These are phyloP conservation scores for Cryphonectria parasitica DNA, from an alignment of 2,329 filamentous ascomycete genomes.

Conservation along the genomic window DNA sequence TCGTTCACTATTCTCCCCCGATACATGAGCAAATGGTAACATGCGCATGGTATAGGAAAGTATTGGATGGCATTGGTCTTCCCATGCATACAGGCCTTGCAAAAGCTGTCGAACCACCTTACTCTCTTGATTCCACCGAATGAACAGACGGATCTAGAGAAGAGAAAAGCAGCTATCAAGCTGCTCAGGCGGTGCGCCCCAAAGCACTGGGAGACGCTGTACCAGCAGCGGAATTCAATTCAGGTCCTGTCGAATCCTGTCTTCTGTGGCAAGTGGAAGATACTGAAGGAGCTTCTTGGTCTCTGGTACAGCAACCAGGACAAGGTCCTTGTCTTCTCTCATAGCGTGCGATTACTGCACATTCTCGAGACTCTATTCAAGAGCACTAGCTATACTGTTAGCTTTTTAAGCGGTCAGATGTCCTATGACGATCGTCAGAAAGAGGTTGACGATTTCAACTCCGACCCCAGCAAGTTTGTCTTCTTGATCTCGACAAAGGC, in stretches of 20 bases:
- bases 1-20: background rate
- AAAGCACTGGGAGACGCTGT: constrained; percentile 73
- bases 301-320: constrained; percentile 91
- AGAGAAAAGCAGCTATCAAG: constrained; percentile 76
- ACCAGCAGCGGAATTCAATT: constrained; percentile 76
- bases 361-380: constrained; percentile 87
- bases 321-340: constrained; percentile 94
- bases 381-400: constrained; percentile 87
- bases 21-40: background rate
- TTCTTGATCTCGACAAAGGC: constrained; percentile 95
- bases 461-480: constrained; percentile 83
- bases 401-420: constrained; percentile 86
- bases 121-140: constrained; percentile 74
- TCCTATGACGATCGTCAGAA: constrained; percentile 80
- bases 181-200: constrained; percentile 77
- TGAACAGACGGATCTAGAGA: constrained; percentile 61
- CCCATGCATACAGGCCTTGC: constrained; percentile 77
- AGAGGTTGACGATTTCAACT: constrained; percentile 89
- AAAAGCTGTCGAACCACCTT: constrained; percentile 92
- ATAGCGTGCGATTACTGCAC: constrained; percentile 81
- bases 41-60: constrained; percentile 40
- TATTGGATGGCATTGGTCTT: constrained; percentile 82
- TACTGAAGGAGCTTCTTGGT: constrained; percentile 81
- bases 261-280: constrained; percentile 96
- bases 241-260: constrained; percentile 81